Percentiles rank a stretch among this genome's conserved stretches.
phyloP scores from a whole-genome alignment of 2,329 filamentous ascomycete species.

The Aureobasidium musti region DNA sequence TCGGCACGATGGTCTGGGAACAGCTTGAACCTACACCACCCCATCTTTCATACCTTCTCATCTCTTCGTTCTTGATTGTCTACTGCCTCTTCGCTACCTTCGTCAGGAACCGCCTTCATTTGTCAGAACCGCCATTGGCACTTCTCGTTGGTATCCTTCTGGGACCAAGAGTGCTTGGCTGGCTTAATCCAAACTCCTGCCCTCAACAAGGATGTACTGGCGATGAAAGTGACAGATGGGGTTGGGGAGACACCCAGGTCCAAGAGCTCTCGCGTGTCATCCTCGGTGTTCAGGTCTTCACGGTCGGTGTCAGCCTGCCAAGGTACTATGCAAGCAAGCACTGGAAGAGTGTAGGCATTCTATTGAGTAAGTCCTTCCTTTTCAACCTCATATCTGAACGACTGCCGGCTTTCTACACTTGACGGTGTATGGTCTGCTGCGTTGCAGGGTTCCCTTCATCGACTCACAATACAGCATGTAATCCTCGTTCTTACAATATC shows the following conservation, averaged over 20 bases:
- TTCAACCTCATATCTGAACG: not conserved
- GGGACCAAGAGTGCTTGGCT: slow-evolving; percentile 46
- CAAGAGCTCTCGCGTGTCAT: slow-evolving; percentile 50
- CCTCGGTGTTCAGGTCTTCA: slow-evolving; percentile 49
- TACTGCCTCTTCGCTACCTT: slow-evolving; percentile 52
- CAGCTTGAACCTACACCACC: slow-evolving; percentile 51
- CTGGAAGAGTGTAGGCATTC: slow-evolving; percentile 54
- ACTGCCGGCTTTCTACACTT: not conserved
- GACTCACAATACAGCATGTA: not conserved
- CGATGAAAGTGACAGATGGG: slow-evolving; percentile 42
- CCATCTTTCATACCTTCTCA: slow-evolving; percentile 50
- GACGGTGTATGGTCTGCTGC: not conserved
- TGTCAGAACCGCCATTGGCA: slow-evolving; percentile 53
- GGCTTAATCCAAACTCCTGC: slow-evolving; percentile 47
- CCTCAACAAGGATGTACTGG: slow-evolving; percentile 36
- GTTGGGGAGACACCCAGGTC: slow-evolving; percentile 47
- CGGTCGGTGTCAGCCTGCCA: slow-evolving; percentile 44
- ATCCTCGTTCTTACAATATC: not conserved
- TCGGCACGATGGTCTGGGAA: slow-evolving; percentile 43
- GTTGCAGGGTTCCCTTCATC: too few relatives aligned
- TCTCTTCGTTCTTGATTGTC: slow-evolving; percentile 50
- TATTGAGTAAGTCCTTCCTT: slow-evolving; percentile 40
- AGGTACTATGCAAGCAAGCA: slow-evolving; percentile 53
- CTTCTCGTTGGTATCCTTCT: slow-evolving; percentile 50
- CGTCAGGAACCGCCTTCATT: slow-evolving; percentile 52